Percentiles rank a stretch among this genome's conserved stretches.
Conservation (phyloP, 306 rosid species). For the Cicer cuneatum region DNA sequence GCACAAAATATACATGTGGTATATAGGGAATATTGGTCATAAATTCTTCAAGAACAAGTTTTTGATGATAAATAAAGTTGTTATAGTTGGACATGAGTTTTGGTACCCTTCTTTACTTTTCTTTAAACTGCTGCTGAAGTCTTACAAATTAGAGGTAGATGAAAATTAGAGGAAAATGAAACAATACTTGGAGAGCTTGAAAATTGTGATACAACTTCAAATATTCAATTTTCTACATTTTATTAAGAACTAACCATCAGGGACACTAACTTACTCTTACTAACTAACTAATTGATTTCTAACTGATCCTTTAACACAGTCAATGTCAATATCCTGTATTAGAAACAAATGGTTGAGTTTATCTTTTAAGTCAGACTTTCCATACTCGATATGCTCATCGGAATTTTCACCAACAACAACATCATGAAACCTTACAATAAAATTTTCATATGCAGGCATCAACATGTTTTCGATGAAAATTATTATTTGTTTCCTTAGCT, state of each 20-base stretch:
- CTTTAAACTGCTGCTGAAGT: too few relatives aligned
- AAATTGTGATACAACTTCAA: neutral
- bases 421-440: constrained; percentile 60
- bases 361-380: neutral
- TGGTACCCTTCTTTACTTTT: too few relatives aligned
- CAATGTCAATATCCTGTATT: neutral
- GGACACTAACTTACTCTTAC: neutral
- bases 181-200: neutral
- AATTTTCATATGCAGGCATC: constrained; percentile 71
- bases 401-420: constrained; percentile 59
- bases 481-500: neutral
- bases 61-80: too few relatives aligned
- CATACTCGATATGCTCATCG: constrained; percentile 62
- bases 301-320: neutral
- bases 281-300: neutral
- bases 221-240: neutral
- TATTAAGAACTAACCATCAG: neutral
- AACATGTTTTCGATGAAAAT: constrained; percentile 6
- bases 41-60: too few relatives aligned
- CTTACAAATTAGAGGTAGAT: too few relatives aligned
- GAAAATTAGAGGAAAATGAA: too few relatives aligned
- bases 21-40: too few relatives aligned
- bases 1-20: too few relatives aligned
- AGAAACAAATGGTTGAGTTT: neutral
- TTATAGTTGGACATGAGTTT: too few relatives aligned